Percentiles rank a stretch among this genome's conserved stretches.
Evolutionary conservation across 768 basidiomycete species (phyloP).

Genomic region (Xerocomellus amylosporus): DNA sequence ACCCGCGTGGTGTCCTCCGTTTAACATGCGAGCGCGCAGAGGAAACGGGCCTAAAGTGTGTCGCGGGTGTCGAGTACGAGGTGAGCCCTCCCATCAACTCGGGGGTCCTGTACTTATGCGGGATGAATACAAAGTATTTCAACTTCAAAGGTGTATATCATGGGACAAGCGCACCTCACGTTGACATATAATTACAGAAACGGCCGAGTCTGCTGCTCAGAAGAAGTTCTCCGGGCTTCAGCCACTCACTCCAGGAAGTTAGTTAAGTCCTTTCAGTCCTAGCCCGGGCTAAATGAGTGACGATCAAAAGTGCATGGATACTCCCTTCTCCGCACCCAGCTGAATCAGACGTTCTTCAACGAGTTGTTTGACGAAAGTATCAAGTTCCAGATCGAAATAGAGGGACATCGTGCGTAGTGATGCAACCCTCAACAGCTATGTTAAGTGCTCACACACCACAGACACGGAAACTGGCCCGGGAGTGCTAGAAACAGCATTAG

Average conservation of each 20-base stretch:
- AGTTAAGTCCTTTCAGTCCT: constrained; percentile 30
- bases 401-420: constrained; percentile 71
- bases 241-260: constrained; percentile 91
- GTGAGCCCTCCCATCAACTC: constrained; percentile 37
- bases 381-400: constrained; percentile 75
- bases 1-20: constrained; percentile 81
- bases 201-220: constrained; percentile 65
- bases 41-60: constrained; percentile 54
- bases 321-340: constrained; percentile 84
- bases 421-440: neutral
- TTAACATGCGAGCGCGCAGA: constrained; percentile 51
- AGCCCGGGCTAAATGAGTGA: constrained; percentile 1
- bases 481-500: constrained; percentile 82
- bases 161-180: neutral
- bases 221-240: constrained; percentile 76
- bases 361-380: constrained; percentile 77
- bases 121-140: constrained; percentile 65
- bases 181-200: constrained; percentile 52
- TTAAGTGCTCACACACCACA: constrained; percentile 26
- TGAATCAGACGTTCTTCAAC: constrained; percentile 87
- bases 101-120: constrained; percentile 3
- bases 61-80: constrained; percentile 94
- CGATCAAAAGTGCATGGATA: constrained; percentile 85
- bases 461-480: constrained; percentile 94
- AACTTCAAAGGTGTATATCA: constrained; percentile 75